Evolutionary conservation across 108 stramenopile genomes (phyloP).

Genomic region (Schizochytrium sp.): DNA sequence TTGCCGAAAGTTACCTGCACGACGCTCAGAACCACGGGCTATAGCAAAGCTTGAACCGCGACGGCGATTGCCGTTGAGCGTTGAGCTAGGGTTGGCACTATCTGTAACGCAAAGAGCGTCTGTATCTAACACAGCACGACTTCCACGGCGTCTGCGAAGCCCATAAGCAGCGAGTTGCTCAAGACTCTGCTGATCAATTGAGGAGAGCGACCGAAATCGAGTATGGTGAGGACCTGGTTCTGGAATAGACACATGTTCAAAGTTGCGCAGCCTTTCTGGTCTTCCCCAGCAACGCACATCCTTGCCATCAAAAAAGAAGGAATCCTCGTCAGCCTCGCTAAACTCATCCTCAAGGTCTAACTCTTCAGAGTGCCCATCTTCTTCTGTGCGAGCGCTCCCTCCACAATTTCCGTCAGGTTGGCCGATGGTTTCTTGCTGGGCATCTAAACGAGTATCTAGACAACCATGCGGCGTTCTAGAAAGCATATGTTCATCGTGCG

Average conservation of each 20-base stretch:
- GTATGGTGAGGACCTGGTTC: no score
- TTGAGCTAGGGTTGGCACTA: neutral
- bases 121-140: neutral
- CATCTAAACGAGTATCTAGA: neutral
- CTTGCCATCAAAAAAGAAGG: neutral
- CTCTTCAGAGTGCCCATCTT: neutral
- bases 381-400: neutral
- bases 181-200: neutral
- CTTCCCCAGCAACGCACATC: slow-evolving; percentile 48
- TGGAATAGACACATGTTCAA: neutral
- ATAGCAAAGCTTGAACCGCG: neutral
- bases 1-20: neutral
- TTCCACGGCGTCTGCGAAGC: neutral
- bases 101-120: neutral
- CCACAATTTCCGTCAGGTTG: neutral
- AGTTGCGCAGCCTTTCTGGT: neutral
- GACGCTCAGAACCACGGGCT: neutral
- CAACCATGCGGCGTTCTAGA: neutral
- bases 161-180: slow-evolving; percentile 7
- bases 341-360: neutral
- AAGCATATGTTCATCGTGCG: neutral
- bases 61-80: neutral
- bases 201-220: slow-evolving; percentile 28
- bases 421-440: neutral
- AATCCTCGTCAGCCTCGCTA: neutral